These are phyloP conservation scores for Moringa oleifera DNA, from an alignment of 345 rosid genomes.

Conservation along the genomic window DNA sequence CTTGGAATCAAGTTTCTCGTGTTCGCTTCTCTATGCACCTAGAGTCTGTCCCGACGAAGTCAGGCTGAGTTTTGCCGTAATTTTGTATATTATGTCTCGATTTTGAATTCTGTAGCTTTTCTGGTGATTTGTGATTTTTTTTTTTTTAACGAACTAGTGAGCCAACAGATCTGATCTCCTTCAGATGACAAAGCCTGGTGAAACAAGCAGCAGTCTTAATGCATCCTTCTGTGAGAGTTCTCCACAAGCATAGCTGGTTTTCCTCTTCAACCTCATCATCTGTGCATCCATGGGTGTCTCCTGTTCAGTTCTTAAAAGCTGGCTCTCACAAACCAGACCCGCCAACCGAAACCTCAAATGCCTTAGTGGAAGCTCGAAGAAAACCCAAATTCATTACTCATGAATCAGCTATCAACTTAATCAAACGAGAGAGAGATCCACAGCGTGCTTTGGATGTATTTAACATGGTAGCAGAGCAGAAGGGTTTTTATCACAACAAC, in stretches of 20 bases:
- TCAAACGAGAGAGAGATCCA: slow-evolving; percentile 68
- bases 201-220: slow-evolving; percentile 1
- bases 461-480: slow-evolving; percentile 60
- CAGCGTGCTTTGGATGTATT: slow-evolving; percentile 65
- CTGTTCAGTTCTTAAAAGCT: slow-evolving; percentile 27
- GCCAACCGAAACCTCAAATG: slow-evolving; percentile 27
- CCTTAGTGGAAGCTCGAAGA: slow-evolving; percentile 19
- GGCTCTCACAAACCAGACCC: slow-evolving; percentile 22
- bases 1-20: too few species aligned
- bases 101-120: too few species aligned
- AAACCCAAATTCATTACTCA: slow-evolving; percentile 58
- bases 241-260: slow-evolving; percentile 15
- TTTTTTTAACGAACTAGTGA: neutral
- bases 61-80: too few species aligned
- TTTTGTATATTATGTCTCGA: too few species aligned
- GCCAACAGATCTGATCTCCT: neutral
- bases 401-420: slow-evolving; percentile 52
- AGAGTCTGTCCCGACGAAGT: too few species aligned
- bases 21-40: too few species aligned
- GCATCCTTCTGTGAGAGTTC: slow-evolving; percentile 9
- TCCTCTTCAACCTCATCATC: slow-evolving; percentile 25
- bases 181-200: slow-evolving; percentile 9
- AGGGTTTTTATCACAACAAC: slow-evolving; percentile 76
- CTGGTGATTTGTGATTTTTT: too few species aligned
- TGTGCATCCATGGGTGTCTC: slow-evolving; percentile 63